Evolutionary conservation across 2,329 filamentous ascomycete species (phyloP), one percentile per base, ranked within the genome.

Genomic region (Paracamarosporium sp.): DNA sequence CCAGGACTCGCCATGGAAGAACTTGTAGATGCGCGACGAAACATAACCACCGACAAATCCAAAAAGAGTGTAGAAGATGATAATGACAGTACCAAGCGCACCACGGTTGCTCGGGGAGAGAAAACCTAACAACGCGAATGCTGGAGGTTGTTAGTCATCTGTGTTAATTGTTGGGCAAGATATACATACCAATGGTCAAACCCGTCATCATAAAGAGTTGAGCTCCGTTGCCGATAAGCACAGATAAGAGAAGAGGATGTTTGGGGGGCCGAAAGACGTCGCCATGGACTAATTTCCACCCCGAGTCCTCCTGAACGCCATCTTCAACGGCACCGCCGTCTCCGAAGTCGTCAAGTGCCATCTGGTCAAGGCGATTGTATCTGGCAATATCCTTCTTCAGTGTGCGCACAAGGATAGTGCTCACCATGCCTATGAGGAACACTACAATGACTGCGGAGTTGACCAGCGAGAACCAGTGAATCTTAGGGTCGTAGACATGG

Each of bases 161-260:
- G 25, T 28, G 17, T 8, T 25, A 15, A 7, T 11, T 0, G 0
- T 20, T 43, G 1, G 15, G 13, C 3, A 8, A 25, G 3, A 3
- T 22, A 25, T 11, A 75, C 79, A 59, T 78, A 83, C 82, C 77
- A 69, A 99, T 97, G 46, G 95, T 98, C 72, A 93, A 88, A 30
- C 92, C 95, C 1, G 93, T 91, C 94, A 99, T 99, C 76, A 96
- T 93, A 76, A 99, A 98, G 3, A 99, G 86, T 79, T 99, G 95
- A 11, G 92, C 92, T 60, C 95, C 95, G 73, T 96, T 98, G 57
- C 95, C 95, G 40, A 97, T 85, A 62, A 99, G 84, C 6, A 99
- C 83, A 55, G 93, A 93, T 20, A 99, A 84, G 13, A 97, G 82
- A 27, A 99, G 84, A 1, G 93, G 91, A 59, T 91, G 88, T 63